Percentiles rank a stretch among this genome's conserved stretches.
phyloP scores from a whole-genome alignment of 805 yeast genomes.

The Ogataea nonfermentans region DNA sequence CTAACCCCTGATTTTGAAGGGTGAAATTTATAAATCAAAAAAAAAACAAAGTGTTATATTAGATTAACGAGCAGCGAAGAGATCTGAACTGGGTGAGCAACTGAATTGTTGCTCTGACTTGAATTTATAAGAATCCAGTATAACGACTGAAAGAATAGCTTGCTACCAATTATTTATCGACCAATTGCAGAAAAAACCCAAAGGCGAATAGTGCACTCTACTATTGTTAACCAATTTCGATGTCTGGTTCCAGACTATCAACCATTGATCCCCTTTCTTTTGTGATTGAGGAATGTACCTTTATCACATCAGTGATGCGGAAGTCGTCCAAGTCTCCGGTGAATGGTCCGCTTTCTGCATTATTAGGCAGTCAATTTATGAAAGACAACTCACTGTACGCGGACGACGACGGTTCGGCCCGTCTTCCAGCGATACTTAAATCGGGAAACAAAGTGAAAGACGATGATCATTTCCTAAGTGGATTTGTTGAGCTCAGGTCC shows the following conservation, averaged over 20 bases:
- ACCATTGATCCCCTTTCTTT: conserved; percentile 77
- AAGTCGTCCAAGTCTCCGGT: conserved; percentile 69
- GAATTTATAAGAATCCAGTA: too few species aligned
- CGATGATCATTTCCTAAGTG: conserved; percentile 62
- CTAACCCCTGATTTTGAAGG: conserved; percentile 5
- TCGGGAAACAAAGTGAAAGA: conserved; percentile 33
- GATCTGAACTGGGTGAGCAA: not conserved
- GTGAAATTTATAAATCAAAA: conserved; percentile 6
- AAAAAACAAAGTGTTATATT: conserved; percentile 5
- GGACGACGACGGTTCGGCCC: conserved; percentile 30
- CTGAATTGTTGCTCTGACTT: conserved; percentile 1
- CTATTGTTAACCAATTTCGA: not conserved
- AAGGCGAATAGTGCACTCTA: conserved; percentile 1
- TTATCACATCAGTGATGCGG: conserved; percentile 85
- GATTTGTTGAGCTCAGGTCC: conserved; percentile 74
- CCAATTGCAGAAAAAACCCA: not conserved
- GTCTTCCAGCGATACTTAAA: conserved; percentile 27
- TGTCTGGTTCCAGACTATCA: conserved; percentile 11
- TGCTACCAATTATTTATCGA: not conserved
- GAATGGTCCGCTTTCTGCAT: conserved; percentile 76
- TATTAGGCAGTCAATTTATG: conserved; percentile 57
- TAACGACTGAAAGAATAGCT: not conserved
- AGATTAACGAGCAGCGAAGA: conserved; percentile 3
- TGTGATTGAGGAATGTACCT: conserved; percentile 84
- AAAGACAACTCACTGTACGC: conserved; percentile 29